Percentiles rank a stretch among this genome's conserved stretches.
phyloP scores from a whole-genome alignment of 208 protist species.

The Crithidia bombi region DNA sequence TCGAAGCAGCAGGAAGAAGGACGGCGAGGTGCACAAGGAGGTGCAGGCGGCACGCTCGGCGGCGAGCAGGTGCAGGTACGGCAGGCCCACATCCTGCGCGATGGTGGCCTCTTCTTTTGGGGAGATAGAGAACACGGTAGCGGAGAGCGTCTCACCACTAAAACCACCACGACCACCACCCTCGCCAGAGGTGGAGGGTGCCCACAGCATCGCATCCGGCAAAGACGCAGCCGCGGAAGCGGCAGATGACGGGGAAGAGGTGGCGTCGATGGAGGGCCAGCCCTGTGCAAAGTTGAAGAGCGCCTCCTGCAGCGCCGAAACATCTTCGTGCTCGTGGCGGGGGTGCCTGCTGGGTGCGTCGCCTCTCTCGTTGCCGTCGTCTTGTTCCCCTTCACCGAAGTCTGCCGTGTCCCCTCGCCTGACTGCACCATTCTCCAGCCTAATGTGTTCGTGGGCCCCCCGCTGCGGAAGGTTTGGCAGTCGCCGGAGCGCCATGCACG shows the following conservation, averaged over 20 bases:
- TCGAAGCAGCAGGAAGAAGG: slow-evolving; percentile 36
- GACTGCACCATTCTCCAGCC: too few relatives aligned
- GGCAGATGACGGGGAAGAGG: neutral
- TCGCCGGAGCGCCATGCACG: slow-evolving; percentile 48
- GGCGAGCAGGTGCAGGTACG: slow-evolving; percentile 61
- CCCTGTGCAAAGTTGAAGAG: slow-evolving; percentile 20
- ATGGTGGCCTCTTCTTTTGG: slow-evolving; percentile 34
- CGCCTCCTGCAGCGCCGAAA: neutral
- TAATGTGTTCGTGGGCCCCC: neutral
- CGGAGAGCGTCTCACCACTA: neutral
- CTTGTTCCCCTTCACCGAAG: slow-evolving; percentile 8
- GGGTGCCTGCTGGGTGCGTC: neutral
- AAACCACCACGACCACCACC: neutral
- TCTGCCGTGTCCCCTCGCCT: neutral
- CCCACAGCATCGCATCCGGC: neutral
- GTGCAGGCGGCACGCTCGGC: slow-evolving; percentile 44
- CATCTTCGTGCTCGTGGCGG: too few relatives aligned
- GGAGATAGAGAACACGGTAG: slow-evolving; percentile 14
- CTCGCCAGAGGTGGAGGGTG: neutral
- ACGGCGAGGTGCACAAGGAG: slow-evolving; percentile 29
- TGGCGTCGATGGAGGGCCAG: slow-evolving; percentile 12
- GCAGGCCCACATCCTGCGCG: slow-evolving; percentile 63
- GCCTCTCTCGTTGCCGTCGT: neutral
- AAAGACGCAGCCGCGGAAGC: neutral
- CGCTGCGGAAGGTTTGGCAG: slow-evolving; percentile 15